Evolutionary conservation across 1,284 basidiomycete species (phyloP).

Genomic region (Fistulinella cinereoalba): DNA sequence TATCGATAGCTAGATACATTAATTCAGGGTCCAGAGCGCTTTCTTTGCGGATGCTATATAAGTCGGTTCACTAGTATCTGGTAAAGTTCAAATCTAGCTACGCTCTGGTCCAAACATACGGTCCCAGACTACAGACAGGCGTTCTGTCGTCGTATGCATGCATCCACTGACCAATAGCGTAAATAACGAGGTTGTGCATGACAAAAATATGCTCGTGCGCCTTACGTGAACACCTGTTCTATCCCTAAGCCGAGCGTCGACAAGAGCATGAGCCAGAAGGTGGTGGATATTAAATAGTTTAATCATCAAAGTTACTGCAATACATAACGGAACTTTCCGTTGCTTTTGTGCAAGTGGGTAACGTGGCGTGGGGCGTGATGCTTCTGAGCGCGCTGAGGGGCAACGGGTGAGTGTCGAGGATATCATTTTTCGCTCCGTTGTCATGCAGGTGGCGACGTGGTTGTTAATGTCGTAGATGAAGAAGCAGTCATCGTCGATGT

Average conservation of each 20-base stretch:
- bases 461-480: constrained; percentile 21
- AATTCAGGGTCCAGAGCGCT: neutral
- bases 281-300: constrained; percentile 30
- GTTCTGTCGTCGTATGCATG: constrained; percentile 14
- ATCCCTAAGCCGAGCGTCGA: constrained; percentile 12
- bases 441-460: constrained; percentile 24
- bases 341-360: constrained; percentile 8
- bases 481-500: constrained; percentile 15
- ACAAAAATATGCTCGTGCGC: constrained; percentile 8
- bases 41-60: neutral
- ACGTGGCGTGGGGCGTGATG: constrained; percentile 9
- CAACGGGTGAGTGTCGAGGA: constrained; percentile 5
- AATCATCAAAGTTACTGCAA: constrained; percentile 20
- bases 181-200: constrained; percentile 2
- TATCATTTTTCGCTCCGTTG: constrained; percentile 8
- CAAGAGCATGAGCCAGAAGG: constrained; percentile 9
- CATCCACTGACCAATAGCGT: constrained; percentile 15
- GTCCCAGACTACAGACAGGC: constrained; percentile 26
- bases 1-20: constrained; percentile 2
- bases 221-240: constrained; percentile 22
- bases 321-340: constrained; percentile 29
- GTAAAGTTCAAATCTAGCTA: constrained; percentile 4
- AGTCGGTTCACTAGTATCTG: neutral
- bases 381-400: constrained; percentile 10
- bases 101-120: constrained; percentile 14